Percentiles rank a stretch among this genome's conserved stretches.
Conservation (phyloP, 2,329 filamentous ascomycete genomes). For the Xylariaceae sp. region DNA sequence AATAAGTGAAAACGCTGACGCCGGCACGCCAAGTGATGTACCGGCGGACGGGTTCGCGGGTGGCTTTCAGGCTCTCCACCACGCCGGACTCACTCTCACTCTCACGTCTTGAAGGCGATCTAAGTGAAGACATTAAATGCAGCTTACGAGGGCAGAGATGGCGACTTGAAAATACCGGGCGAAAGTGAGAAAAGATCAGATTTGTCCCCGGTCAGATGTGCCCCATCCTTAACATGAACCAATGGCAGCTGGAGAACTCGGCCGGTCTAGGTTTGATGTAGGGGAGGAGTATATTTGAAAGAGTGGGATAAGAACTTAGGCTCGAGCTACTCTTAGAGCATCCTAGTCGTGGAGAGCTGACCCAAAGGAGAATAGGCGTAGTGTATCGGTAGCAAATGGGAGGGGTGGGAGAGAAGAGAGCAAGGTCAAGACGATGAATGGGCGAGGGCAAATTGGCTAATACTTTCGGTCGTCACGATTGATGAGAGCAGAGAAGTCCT, state of each 20-base stretch:
- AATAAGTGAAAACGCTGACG: constrained; percentile 13
- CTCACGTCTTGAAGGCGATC: constrained; percentile 29
- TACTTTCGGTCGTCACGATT: constrained; percentile 36
- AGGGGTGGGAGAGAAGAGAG: constrained; percentile 11
- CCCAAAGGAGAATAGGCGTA: constrained; percentile 35
- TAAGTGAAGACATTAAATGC: constrained; percentile 42
- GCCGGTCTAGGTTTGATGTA: constrained; percentile 21
- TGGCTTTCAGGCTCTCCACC: constrained; percentile 31
- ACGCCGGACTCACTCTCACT: constrained; percentile 33
- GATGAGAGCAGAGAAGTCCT: constrained; percentile 24
- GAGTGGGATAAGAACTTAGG: constrained; percentile 22
- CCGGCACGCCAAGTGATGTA: constrained; percentile 29
- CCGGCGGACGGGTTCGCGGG: constrained; percentile 27
- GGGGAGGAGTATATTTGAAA: background rate
- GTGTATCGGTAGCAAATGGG: constrained; percentile 31
- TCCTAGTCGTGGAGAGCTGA: constrained; percentile 34
- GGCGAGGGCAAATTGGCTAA: constrained; percentile 37
- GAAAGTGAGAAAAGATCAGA: constrained; percentile 1
- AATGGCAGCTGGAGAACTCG: constrained; percentile 28
- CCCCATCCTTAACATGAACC: constrained; percentile 19
- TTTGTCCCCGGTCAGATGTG: constrained; percentile 9
- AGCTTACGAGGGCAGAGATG: constrained; percentile 24
- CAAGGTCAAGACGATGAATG: constrained; percentile 19
- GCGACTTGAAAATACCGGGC: constrained; percentile 4
- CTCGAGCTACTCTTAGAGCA: constrained; percentile 24